Percentiles rank a stretch among this genome's conserved stretches.
Conservation (phyloP, 139 green algal genomes). For the Desmodesmus armatus region DNA sequence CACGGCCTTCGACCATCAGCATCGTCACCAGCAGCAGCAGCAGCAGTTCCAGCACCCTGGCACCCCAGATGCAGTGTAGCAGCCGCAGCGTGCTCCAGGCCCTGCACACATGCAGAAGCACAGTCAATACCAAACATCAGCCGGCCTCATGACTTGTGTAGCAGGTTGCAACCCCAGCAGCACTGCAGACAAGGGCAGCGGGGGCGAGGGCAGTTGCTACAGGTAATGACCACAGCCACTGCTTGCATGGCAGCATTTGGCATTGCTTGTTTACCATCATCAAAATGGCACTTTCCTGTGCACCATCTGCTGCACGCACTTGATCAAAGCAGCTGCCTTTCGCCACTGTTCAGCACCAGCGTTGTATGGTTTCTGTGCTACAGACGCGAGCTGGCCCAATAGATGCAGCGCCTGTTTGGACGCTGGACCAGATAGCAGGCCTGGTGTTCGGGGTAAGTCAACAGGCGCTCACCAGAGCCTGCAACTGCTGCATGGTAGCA, state of each 20-base stretch:
- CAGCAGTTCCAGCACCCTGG: background rate
- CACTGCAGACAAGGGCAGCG: too few relatives aligned
- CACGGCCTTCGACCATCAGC: background rate
- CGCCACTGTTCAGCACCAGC: background rate
- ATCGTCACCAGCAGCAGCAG: background rate
- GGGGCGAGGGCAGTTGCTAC: too few relatives aligned
- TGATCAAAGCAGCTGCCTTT: too few relatives aligned
- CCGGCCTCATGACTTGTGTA: too few relatives aligned
- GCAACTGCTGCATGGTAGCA: too few relatives aligned
- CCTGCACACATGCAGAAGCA: too few relatives aligned
- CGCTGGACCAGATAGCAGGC: slow-evolving; percentile 84
- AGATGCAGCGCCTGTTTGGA: slow-evolving; percentile 78
- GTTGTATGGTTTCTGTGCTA: background rate
- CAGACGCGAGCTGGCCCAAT: slow-evolving; percentile 45
- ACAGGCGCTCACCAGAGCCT: background rate
- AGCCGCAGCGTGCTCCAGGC: background rate
- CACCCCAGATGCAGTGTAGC: background rate
- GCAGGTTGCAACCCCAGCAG: background rate
- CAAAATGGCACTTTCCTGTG: background rate
- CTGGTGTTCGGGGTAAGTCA: slow-evolving; percentile 79
- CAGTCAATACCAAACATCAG: too few relatives aligned
- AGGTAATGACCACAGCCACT: background rate
- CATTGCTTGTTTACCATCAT: background rate
- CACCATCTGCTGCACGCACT: too few relatives aligned
- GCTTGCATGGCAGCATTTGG: background rate